Evolutionary conservation across 306 rosid genomes (phyloP).

Genomic region (Psophocarpus tetragonolobus): DNA sequence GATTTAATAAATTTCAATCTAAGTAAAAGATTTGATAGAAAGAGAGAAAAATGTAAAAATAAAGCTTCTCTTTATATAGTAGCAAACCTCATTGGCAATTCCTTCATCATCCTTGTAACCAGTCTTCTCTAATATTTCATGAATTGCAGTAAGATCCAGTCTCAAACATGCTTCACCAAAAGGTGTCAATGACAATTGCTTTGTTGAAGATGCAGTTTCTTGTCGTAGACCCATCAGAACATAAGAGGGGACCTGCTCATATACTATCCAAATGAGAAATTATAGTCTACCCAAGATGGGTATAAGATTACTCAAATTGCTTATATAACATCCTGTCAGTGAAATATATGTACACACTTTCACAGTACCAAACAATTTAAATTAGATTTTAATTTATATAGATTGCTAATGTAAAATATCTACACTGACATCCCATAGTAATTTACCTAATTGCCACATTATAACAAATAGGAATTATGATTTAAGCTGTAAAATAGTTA

Average conservation of each 20-base stretch:
- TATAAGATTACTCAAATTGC: constrained; percentile 7
- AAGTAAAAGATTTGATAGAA: too few relatives aligned
- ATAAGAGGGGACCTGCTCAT: constrained; percentile 73
- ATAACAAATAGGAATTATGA: too few relatives aligned
- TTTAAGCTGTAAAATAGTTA: too few relatives aligned
- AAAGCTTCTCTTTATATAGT: constrained; percentile 13
- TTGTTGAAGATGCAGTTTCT: constrained; percentile 60
- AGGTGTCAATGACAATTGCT: constrained; percentile 75
- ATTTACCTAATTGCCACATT: neutral
- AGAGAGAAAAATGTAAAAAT: neutral
- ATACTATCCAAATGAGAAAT: constrained; percentile 54
- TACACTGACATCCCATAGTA: too few relatives aligned
- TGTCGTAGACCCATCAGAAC: constrained; percentile 73
- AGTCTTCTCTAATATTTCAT: constrained; percentile 81
- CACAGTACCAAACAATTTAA: neutral
- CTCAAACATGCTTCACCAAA: constrained; percentile 93
- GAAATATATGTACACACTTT: neutral
- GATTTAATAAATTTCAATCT: too few relatives aligned
- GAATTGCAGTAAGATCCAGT: constrained; percentile 89
- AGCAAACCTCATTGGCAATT: constrained; percentile 85
- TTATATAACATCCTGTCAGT: neutral
- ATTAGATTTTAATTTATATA: neutral
- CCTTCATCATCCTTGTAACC: constrained; percentile 99
- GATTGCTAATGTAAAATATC: neutral
- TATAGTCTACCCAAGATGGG: constrained; percentile 38